These are phyloP conservation scores for Naganishia friedmannii DNA, from an alignment of 768 basidiomycete genomes.

Conservation along the genomic window DNA sequence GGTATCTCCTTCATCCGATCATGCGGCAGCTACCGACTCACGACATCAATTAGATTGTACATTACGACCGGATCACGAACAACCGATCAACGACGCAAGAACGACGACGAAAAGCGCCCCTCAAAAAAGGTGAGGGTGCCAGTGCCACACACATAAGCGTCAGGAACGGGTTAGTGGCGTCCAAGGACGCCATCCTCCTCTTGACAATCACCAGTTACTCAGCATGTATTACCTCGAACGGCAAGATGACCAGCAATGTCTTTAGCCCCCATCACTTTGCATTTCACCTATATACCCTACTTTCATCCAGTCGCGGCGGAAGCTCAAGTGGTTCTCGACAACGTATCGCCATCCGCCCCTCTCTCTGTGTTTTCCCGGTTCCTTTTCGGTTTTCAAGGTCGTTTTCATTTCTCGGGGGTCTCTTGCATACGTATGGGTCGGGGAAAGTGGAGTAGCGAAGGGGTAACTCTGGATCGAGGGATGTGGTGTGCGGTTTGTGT, in stretches of 20 bases:
- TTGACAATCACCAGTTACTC: not conserved
- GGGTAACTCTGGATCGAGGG: not conserved
- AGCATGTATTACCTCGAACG: not conserved
- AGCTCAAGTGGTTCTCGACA: not conserved
- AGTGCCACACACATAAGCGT: conserved; percentile 1
- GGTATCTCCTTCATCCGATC: not conserved
- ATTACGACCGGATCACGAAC: conserved; percentile 11
- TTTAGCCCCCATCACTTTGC: not conserved
- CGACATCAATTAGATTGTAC: conserved; percentile 2
- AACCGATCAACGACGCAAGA: conserved; percentile 15
- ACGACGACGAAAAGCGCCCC: conserved; percentile 21
- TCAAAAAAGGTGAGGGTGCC: not conserved
- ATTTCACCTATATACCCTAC: conserved; percentile 4
- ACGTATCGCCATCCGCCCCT: not conserved
- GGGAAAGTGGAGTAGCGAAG: not conserved
- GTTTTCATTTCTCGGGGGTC: not conserved
- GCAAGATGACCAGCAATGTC: not conserved
- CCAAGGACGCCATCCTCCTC: conserved; percentile 31
- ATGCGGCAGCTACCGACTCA: not conserved
- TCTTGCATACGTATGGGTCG: not conserved
- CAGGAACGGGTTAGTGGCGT: conserved; percentile 24
- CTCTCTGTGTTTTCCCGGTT: not conserved
- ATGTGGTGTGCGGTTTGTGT: not conserved
- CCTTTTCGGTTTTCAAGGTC: not conserved
- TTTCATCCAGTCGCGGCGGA: not conserved